Evolutionary conservation across 1,284 basidiomycete genomes (phyloP).

Genomic region (Apiotrichum veenhuisii): DNA sequence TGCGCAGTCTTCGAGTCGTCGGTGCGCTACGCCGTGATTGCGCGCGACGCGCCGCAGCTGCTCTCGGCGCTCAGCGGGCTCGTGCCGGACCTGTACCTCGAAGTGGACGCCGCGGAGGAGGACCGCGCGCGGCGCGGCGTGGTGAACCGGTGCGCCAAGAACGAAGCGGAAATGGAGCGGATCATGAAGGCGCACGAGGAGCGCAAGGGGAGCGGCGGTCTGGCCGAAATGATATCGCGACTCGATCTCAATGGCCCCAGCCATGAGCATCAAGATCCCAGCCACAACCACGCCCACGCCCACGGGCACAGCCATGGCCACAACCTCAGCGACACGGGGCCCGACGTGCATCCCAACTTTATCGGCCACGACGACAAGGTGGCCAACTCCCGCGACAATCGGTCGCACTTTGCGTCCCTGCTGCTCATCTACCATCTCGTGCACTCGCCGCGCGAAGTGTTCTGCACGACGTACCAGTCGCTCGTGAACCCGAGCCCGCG

Average conservation of each 20-base stretch:
- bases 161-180: not conserved
- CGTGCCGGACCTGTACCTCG: slow-evolving; percentile 39
- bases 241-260: not conserved
- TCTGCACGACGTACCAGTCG: not conserved
- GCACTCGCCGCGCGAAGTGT: slow-evolving; percentile 13
- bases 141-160: not conserved
- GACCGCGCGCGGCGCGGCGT: not conserved
- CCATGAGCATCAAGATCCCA: too few relatives aligned
- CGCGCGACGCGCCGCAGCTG: slow-evolving; percentile 38
- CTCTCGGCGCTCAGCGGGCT: slow-evolving; percentile 40
- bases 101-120: slow-evolving; percentile 13
- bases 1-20: slow-evolving; percentile 45
- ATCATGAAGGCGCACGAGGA: not conserved
- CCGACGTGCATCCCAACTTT: too few relatives aligned
- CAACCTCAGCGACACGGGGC: not conserved
- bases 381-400: slow-evolving; percentile 5
- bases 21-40: slow-evolving; percentile 37
- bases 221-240: not conserved
- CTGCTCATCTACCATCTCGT: slow-evolving; percentile 38
- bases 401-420: slow-evolving; percentile 29
- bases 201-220: not conserved
- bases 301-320: not conserved
- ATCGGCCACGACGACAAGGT: not conserved
- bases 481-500: slow-evolving; percentile 5
- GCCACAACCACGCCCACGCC: not conserved